Base-by-base conservation (phyloP, 345 rosid species). In the Acer negundo region DNA sequence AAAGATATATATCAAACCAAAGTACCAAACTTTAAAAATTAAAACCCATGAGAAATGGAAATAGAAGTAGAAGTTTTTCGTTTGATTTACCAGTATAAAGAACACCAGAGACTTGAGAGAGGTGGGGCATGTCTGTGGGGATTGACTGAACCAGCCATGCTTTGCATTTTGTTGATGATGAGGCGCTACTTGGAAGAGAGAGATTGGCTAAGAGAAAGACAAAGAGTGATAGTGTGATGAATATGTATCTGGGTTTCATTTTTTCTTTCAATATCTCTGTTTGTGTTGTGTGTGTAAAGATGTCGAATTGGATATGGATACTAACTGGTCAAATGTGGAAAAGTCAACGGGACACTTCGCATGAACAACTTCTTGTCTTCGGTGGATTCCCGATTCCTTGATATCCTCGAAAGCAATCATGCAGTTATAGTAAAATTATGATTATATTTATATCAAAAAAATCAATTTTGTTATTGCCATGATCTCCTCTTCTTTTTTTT, bases 111-210 rank as follows among this genome's bases (percentile, higher is more conserved):
- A 90, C 87, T 17, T 55, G 89, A 42, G 74, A 88, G 84, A 94
- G 97, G 78, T 85, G 84, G 20, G 92, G 91, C 97, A 92, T 94
- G 79, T 90, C 92, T 9, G 96, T 94, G 76, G 98, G 98, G 80
- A 92, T 91, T 49, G 98, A 94, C 56, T 92, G 98, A 77, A 94
- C 98, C 6, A 92, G 87, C 98, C 98, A 94, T 51, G 98, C 97
- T 84, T 90, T 85, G 90, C 97, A 91, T 72, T 67, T 77, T 7
- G 58, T 40, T 3, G 90, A 66, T 2, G 93, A 80, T 9, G 80
- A 77, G 0, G 76, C 49, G 79, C 71, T 75, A 74, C 58, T 53
- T 53, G 86, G 68, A 62, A 70, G 49, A 28, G 51, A 77, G 77
- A 85, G 68, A 72, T 10, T 78, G 81, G 81, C 23, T 5, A 77